Conservation (phyloP, 495 filamentous ascomycete genomes). For the Penicillium turbatum region DNA sequence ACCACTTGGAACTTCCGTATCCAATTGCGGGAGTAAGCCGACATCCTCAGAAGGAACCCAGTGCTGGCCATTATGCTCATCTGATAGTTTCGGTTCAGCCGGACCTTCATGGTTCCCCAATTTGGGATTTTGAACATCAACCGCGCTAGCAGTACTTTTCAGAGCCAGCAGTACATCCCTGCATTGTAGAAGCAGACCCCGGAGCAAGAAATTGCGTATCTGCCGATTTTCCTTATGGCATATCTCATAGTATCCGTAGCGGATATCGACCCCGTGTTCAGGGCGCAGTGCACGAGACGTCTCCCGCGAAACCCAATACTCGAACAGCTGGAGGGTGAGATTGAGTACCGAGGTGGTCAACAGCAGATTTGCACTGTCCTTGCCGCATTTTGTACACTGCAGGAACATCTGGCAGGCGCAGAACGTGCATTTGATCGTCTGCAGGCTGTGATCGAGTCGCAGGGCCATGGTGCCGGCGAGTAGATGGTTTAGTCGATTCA, state of each 20-base stretch:
- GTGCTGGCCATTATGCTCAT: conserved; percentile 4
- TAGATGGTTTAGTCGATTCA: conserved; percentile 35
- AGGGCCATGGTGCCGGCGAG: conserved; percentile 27
- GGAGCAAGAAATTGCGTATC: conserved; percentile 32
- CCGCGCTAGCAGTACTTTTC: conserved; percentile 19
- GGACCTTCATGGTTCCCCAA: conserved; percentile 11
- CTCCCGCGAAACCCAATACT: conserved; percentile 34
- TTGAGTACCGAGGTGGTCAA: conserved; percentile 35
- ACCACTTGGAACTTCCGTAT: conserved; percentile 1
- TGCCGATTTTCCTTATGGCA: conserved; percentile 33
- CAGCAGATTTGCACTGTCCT: conserved; percentile 32
- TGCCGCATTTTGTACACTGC: conserved; percentile 34
- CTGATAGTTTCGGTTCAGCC: background rate
- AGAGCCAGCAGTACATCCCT: conserved; percentile 28
- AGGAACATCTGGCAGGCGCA: conserved; percentile 34
- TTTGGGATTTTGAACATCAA: conserved; percentile 9
- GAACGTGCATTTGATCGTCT: conserved; percentile 33
- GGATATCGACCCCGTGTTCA: conserved; percentile 22
- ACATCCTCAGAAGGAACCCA: conserved; percentile 12
- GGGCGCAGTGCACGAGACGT: conserved; percentile 15
- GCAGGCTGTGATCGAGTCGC: conserved; percentile 39
- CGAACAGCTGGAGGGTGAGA: conserved; percentile 34
- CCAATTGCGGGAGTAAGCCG: conserved; percentile 6
- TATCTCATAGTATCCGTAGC: conserved; percentile 41
- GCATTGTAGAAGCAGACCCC: conserved; percentile 29